Percentiles rank a stretch among this genome's conserved stretches.
Conservation (phyloP, 352 stramenopile species). For the Bremia lactucae region DNA sequence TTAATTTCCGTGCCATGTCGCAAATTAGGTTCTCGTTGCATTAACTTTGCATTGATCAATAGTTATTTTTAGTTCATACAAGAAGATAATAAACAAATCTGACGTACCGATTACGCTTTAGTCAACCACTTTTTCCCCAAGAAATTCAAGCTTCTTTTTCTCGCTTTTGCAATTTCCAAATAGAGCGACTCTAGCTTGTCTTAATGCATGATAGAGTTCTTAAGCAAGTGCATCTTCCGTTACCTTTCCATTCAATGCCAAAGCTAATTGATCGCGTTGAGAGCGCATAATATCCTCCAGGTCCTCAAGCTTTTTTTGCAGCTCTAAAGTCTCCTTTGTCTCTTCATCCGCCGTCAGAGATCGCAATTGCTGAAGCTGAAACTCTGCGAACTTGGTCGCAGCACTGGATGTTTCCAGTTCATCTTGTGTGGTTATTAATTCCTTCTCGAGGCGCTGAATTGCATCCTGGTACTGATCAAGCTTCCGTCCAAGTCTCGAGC, state of each 20-base stretch:
- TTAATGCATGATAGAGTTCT: too few relatives aligned
- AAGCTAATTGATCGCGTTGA: constrained; percentile 15
- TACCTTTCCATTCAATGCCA: constrained; percentile 22
- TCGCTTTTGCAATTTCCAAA: constrained; percentile 15
- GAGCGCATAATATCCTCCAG: constrained; percentile 19
- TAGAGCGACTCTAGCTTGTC: constrained; percentile 17
- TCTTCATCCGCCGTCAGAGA: constrained; percentile 42
- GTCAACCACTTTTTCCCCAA: too few relatives aligned
- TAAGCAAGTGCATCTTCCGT: constrained; percentile 17
- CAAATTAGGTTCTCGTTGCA: too few relatives aligned
- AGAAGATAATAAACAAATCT: too few relatives aligned
- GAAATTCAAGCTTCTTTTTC: constrained; percentile 21
- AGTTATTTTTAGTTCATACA: too few relatives aligned
- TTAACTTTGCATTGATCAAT: too few relatives aligned
- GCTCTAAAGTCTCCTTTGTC: constrained; percentile 19
- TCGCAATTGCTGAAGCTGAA: constrained; percentile 65
- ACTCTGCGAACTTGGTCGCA: constrained; percentile 73
- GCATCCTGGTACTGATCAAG: constrained; percentile 62
- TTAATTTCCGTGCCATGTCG: too few relatives aligned
- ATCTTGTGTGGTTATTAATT: constrained; percentile 46
- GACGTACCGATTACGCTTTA: too few relatives aligned
- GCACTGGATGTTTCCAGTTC: constrained; percentile 72
- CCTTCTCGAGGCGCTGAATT: constrained; percentile 61
- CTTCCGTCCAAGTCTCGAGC: constrained; percentile 51
- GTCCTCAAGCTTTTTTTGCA: constrained; percentile 14